Conservation (phyloP, 305 asterid species). For the Nicotiana rustica region DNA sequence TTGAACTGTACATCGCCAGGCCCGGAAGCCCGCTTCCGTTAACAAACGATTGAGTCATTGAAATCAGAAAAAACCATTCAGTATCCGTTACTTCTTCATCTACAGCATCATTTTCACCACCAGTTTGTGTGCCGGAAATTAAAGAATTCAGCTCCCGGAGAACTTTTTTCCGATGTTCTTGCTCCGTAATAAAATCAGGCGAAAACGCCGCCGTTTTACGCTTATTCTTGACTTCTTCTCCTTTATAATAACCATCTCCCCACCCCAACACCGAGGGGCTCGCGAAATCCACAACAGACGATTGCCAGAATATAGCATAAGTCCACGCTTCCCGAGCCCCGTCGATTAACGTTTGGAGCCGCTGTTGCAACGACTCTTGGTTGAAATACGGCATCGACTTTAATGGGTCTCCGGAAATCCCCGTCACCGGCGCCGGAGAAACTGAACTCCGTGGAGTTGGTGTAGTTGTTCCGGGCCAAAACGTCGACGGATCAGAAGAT, state of each 20-base stretch:
- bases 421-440: conserved; percentile 23
- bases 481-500: conserved; percentile 59
- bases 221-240: conserved; percentile 67
- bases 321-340: conserved; percentile 84
- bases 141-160: conserved; percentile 81
- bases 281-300: conserved; percentile 56
- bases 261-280: conserved; percentile 60
- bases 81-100: conserved; percentile 95
- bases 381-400: conserved; percentile 44
- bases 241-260: conserved; percentile 93
- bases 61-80: conserved; percentile 89
- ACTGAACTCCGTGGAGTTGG: conserved; percentile 34
- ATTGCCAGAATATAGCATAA: conserved; percentile 89
- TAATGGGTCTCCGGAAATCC: not conserved
- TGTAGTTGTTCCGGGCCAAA: conserved; percentile 50
- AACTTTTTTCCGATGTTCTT: conserved; percentile 75
- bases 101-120: conserved; percentile 50
- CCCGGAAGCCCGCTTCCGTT: conserved; percentile 86
- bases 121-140: conserved; percentile 55
- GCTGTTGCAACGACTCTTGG: conserved; percentile 82
- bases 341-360: conserved; percentile 72
- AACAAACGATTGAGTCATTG: conserved; percentile 83
- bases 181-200: conserved; percentile 49
- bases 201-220: conserved; percentile 53
- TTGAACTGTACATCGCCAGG: conserved; percentile 69